Evolutionary conservation across 352 stramenopile species (phyloP), one percentile per base, ranked within the genome.

Genomic region (Pythium brachiatum): DNA sequence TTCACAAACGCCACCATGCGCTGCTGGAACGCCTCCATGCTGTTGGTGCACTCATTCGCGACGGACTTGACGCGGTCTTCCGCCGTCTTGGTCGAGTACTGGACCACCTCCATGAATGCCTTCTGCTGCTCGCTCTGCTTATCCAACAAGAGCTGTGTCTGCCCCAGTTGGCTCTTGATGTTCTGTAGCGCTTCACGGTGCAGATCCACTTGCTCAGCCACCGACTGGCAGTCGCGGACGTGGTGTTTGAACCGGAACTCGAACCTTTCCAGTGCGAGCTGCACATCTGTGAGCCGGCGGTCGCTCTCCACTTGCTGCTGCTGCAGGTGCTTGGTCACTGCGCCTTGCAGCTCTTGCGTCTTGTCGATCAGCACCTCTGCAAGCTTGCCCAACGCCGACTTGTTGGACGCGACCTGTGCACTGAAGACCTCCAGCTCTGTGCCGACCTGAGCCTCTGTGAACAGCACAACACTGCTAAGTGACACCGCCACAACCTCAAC

Each of bases 231-330:
- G 51, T 87, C 76, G 0, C 78, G 75, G 12, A 74, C 34, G 39
- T 87, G 80, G 53, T 89, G 80, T 27, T 80, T 82, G 57, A 87
- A 78, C n/a, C 76, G 74, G n/a, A 89, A 87, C 53, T 89, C 80
- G n/a, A 89, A 65, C 20, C 76, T 74, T 39, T 89, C 72, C 16
- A 87, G 66, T 9, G 74, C 65, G 27, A 83, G 43, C 31, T 79
- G 73, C 20, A 82, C 38, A 23, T 86, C 78, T 11, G 70, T 79
- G 20, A 86, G 66, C 21, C 59, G 71, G 29, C 86, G 72, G 3
- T 77, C 67, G 11, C 62, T 78, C 27, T 86, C 76, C 5, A 87
- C 69, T 23, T 82, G 72, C 32, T 83, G 41, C 11, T 73, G 50
- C 47, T 85, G 76, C 26, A 89, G 47, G 21, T 86, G 70, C 16